Evolutionary conservation across 495 filamentous ascomycete genomes (phyloP).

Genomic region (Glutinoglossum americanum): DNA sequence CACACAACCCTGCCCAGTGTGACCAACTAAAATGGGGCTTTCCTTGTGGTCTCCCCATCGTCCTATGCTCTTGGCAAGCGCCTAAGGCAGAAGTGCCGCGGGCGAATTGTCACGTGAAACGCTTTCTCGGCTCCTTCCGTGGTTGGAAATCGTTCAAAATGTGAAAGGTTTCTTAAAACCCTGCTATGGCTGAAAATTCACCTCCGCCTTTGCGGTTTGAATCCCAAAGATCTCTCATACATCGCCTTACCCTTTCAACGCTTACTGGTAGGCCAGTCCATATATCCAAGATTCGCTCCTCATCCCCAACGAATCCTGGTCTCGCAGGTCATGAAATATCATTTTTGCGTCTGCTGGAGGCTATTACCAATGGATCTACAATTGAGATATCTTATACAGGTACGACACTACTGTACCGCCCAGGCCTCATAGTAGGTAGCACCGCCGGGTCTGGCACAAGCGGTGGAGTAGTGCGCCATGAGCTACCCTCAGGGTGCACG

Average conservation of each 20-base stretch:
- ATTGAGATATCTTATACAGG: constrained; percentile 93
- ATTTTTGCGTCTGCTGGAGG: constrained; percentile 82
- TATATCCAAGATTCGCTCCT: constrained; percentile 79
- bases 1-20: too few species aligned
- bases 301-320: constrained; percentile 64
- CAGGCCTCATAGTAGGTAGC: constrained; percentile 74
- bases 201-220: constrained; percentile 43
- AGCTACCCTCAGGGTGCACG: constrained; percentile 47
- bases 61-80: too few species aligned
- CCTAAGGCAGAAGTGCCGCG: too few species aligned
- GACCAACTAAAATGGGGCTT: too few species aligned
- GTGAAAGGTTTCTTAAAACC: too few species aligned
- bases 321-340: constrained; percentile 85
- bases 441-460: constrained; percentile 41
- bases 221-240: constrained; percentile 57
- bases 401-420: constrained; percentile 74
- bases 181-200: too few species aligned
- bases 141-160: too few species aligned
- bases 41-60: too few species aligned
- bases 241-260: constrained; percentile 74
- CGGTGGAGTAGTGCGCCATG: constrained; percentile 56
- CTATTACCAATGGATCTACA: constrained; percentile 81
- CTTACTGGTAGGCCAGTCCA: constrained; percentile 76
- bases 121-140: too few species aligned
- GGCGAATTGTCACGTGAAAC: too few species aligned